phyloP scores from a whole-genome alignment of 2,329 filamentous ascomycete species.

The Colletotrichum caudatum region DNA sequence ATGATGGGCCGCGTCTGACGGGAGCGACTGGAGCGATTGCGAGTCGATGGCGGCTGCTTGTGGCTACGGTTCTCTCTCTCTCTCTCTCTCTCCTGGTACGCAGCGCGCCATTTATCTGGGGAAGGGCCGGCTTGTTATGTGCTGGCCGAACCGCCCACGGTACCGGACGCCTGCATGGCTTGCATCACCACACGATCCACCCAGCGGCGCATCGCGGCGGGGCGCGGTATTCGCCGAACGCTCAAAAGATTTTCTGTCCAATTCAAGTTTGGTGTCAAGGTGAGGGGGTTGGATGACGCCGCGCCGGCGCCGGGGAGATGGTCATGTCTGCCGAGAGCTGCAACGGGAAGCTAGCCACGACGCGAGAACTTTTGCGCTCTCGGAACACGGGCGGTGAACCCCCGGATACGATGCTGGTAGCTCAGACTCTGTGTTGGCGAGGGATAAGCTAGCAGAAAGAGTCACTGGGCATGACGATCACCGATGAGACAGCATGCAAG shows the following conservation, averaged over 20 bases:
- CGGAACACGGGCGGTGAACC: slow-evolving; percentile 7
- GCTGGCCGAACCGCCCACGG: not conserved
- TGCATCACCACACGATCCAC: not conserved
- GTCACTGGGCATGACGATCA: not conserved
- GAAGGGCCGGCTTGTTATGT: not conserved
- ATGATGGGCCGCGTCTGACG: slow-evolving; percentile 28
- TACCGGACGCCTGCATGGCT: not conserved
- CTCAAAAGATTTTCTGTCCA: no score
- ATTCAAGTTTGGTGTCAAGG: not conserved
- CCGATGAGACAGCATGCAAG: slow-evolving; percentile 3
- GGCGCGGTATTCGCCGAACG: not conserved
- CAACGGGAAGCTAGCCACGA: slow-evolving; percentile 20
- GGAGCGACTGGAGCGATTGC: not conserved
- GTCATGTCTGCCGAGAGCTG: slow-evolving; percentile 27
- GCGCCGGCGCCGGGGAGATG: not conserved
- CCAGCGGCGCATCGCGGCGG: no score
- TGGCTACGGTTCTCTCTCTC: no score
- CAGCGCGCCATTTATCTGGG: no score
- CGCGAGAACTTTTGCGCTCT: not conserved
- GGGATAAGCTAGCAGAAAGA: not conserved
- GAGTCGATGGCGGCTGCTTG: not conserved
- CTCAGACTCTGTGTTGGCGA: not conserved
- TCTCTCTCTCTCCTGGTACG: not conserved
- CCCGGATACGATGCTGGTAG: not conserved
- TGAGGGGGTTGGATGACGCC: not conserved